Evolutionary conservation across 164 flowering plant genomes (phyloP).

Genomic region (Paratinospora sagittata): DNA sequence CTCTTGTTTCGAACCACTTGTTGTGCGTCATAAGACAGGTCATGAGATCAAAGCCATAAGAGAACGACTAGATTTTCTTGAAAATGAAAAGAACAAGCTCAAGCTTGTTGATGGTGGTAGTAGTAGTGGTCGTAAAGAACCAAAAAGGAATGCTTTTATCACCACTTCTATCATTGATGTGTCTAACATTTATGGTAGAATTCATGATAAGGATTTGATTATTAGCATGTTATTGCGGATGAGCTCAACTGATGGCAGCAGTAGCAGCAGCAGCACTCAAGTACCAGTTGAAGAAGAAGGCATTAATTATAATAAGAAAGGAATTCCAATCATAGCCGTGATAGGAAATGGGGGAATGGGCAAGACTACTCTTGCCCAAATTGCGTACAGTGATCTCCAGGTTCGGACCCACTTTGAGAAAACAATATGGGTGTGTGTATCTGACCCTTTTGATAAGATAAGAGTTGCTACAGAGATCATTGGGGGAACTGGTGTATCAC

Average conservation of each 20-base stretch:
- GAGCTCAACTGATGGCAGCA: neutral
- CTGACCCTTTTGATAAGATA: constrained; percentile 5
- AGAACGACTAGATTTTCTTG: neutral
- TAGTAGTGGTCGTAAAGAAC: neutral
- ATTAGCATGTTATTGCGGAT: constrained; percentile 1
- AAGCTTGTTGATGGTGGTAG: neutral
- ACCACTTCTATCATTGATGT: constrained; percentile 4
- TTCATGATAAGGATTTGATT: neutral
- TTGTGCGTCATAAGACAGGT: neutral
- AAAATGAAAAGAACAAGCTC: constrained; percentile 1
- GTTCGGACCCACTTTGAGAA: constrained; percentile 5
- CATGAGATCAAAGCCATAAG: constrained; percentile 4
- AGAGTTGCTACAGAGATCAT: neutral
- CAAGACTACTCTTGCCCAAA: constrained; percentile 15
- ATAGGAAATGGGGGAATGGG: constrained; percentile 22
- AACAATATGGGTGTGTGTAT: constrained; percentile 16
- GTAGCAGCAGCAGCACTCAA: neutral
- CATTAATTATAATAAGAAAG: no score
- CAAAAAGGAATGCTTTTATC: neutral
- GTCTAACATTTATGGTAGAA: neutral
- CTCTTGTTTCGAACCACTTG: neutral
- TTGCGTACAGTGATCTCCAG: constrained; percentile 12
- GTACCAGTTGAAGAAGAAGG: neutral
- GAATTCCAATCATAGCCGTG: constrained; percentile 10
- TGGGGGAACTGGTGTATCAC: no score